A percentile compares a stretch with the other conserved stretches of the same genome.
Conservation (phyloP, 805 yeast genomes). For the Wickerhamiella azyma region DNA sequence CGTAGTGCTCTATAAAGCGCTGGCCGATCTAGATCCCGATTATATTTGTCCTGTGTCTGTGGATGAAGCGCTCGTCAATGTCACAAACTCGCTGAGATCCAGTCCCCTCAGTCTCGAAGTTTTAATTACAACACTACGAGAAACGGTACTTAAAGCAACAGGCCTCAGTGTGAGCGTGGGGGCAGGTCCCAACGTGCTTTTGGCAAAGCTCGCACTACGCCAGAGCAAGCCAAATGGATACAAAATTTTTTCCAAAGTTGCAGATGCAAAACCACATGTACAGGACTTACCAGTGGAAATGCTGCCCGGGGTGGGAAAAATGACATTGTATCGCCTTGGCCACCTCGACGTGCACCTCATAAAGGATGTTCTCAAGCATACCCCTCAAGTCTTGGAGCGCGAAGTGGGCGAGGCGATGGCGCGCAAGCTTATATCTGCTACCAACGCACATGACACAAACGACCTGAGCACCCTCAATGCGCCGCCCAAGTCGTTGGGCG, state of each 20-base stretch:
- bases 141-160: constrained; percentile 32
- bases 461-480: constrained; percentile 36
- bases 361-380: constrained; percentile 28
- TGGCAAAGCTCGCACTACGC: constrained; percentile 62
- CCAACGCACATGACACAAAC: constrained; percentile 48
- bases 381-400: constrained; percentile 27
- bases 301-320: constrained; percentile 32
- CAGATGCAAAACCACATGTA: constrained; percentile 26
- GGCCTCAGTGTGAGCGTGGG: constrained; percentile 71
- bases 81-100: constrained; percentile 27
- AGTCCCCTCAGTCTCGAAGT: constrained; percentile 15
- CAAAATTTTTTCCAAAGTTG: constrained; percentile 26
- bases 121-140: constrained; percentile 28
- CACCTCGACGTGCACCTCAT: constrained; percentile 28
- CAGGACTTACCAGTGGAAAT: constrained; percentile 28
- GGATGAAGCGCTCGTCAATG: constrained; percentile 79
- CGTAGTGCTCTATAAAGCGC: constrained; percentile 44
- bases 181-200: constrained; percentile 52
- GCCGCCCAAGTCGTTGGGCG: constrained; percentile 59
- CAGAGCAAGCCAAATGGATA: constrained; percentile 73
- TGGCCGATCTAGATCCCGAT: constrained; percentile 33
- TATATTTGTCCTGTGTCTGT: constrained; percentile 69
- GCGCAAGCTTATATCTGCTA: constrained; percentile 40
- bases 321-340: constrained; percentile 34
- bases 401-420: constrained; percentile 64